A percentile compares a stretch with the other conserved stretches of the same genome.
Evolutionary conservation across 2,329 filamentous ascomycete species (phyloP).

Genomic region (Aspergillus persii): DNA sequence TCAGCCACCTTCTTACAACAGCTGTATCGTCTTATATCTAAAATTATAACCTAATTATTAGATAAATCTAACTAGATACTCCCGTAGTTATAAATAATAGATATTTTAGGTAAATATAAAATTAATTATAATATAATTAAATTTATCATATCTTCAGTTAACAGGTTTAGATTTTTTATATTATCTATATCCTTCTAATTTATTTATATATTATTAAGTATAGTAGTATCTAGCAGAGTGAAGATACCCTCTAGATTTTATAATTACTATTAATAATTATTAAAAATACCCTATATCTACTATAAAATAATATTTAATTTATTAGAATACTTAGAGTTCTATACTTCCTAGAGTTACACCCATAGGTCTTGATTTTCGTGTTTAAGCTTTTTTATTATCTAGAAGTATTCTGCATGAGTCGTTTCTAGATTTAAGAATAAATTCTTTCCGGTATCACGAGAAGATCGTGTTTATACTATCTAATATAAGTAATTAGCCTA

Average conservation of each 20-base stretch:
- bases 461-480: not conserved
- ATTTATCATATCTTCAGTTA: too few species aligned
- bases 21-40: too few species aligned
- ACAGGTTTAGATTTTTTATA: not conserved
- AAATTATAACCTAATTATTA: too few species aligned
- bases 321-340: not conserved
- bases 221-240: not conserved
- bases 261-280: not conserved
- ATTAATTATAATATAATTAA: too few species aligned
- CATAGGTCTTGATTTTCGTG: not conserved
- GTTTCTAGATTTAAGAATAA: not conserved
- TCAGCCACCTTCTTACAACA: too few species aligned
- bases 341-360: not conserved
- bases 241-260: not conserved
- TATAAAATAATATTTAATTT: not conserved
- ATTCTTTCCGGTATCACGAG: not conserved
- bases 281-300: not conserved
- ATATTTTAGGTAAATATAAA: too few species aligned
- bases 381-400: not conserved
- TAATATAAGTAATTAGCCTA: not conserved
- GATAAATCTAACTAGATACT: too few species aligned
- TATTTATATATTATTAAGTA: not conserved
- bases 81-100: too few species aligned
- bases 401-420: not conserved
- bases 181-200: not conserved